phyloP scores from a whole-genome alignment of 2,329 filamentous ascomycete genomes.

The Diaporthe sp. region DNA sequence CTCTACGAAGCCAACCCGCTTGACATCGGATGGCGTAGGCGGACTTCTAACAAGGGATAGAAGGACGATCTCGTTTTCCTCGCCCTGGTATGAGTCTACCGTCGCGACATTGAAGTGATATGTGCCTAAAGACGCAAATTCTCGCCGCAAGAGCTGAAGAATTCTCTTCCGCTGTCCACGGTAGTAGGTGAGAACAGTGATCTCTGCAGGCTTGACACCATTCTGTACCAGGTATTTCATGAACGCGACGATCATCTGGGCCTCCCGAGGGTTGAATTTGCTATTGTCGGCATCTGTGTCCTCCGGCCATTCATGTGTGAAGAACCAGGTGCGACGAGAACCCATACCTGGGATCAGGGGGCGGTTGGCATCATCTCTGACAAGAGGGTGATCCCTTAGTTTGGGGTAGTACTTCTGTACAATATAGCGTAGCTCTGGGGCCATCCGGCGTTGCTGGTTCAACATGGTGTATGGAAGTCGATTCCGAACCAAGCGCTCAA shows the following conservation, averaged over 20 bases:
- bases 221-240: conserved; percentile 80
- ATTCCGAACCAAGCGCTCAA: conserved; percentile 81
- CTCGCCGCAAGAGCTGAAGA: conserved; percentile 58
- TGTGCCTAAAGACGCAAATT: conserved; percentile 48
- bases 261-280: conserved; percentile 78
- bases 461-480: conserved; percentile 74
- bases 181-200: conserved; percentile 91
- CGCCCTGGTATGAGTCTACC: conserved; percentile 91
- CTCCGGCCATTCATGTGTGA: conserved; percentile 72
- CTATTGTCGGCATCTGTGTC: conserved; percentile 73
- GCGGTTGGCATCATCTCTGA: conserved; percentile 50
- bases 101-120: conserved; percentile 75
- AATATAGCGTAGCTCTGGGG: conserved; percentile 58
- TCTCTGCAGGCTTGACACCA: conserved; percentile 68
- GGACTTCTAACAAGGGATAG: conserved; percentile 86
- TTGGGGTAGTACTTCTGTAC: conserved; percentile 62
- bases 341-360: conserved; percentile 62
- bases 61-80: conserved; percentile 88
- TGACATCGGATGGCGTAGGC: conserved; percentile 47
- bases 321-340: conserved; percentile 54
- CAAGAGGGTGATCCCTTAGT: conserved; percentile 60
- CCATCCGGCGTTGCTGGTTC: conserved; percentile 75
- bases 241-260: conserved; percentile 81
- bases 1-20: conserved; percentile 79
- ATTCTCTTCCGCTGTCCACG: conserved; percentile 83